Conservation (phyloP, 2,329 filamentous ascomycete species). For the Ascocoryne sarcoides region DNA sequence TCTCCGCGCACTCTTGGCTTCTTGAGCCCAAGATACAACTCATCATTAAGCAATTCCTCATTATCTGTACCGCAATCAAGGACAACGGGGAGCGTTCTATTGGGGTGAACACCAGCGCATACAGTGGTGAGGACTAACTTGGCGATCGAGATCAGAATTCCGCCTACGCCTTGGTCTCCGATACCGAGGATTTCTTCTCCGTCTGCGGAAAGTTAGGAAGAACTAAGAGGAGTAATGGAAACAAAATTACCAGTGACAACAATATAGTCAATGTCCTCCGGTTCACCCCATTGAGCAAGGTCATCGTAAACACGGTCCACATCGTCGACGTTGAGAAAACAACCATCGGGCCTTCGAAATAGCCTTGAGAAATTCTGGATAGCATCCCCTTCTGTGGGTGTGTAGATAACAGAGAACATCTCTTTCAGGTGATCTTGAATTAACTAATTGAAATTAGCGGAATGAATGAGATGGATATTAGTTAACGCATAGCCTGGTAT, state of each 20-base stretch:
- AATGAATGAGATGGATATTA: not conserved
- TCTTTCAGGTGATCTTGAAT: constrained; percentile 71
- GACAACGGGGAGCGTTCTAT: constrained; percentile 69
- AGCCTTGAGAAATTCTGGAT: constrained; percentile 76
- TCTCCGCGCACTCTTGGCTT: constrained; percentile 59
- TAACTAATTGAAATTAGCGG: constrained; percentile 38
- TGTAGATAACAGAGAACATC: constrained; percentile 89
- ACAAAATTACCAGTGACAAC: constrained; percentile 62
- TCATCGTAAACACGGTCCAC: constrained; percentile 56
- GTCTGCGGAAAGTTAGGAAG: constrained; percentile 30
- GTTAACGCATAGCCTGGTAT: too few relatives aligned
- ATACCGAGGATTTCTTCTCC: constrained; percentile 74
- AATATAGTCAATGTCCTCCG: constrained; percentile 78
- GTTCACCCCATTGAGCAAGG: constrained; percentile 57
- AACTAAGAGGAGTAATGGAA: constrained; percentile 32
- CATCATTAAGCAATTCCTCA: constrained; percentile 61
- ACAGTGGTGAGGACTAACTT: constrained; percentile 77
- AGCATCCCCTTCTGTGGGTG: constrained; percentile 81
- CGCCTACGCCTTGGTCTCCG: constrained; percentile 80
- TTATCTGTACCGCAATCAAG: constrained; percentile 85
- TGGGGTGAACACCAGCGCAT: constrained; percentile 79
- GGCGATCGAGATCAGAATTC: constrained; percentile 74
- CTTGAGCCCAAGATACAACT: constrained; percentile 69
- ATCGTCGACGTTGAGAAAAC: constrained; percentile 68
- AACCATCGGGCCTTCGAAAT: constrained; percentile 72